Evolutionary conservation across 345 rosid genomes (phyloP).

Genomic region (Hypericum perforatum): DNA sequence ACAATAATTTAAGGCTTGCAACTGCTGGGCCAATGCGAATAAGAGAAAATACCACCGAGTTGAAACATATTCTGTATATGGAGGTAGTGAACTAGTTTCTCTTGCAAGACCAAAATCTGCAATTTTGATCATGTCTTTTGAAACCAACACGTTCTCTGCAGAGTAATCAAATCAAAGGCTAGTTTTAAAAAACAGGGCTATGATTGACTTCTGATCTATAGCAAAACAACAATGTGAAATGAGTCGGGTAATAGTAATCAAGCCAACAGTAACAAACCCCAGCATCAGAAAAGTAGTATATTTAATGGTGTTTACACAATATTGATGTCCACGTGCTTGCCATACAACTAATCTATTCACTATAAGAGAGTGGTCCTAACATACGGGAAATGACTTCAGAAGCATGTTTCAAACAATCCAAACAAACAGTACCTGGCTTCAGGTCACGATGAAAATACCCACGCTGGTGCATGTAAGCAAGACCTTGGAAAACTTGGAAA

Average conservation of each 20-base stretch:
- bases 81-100: slow-evolving; percentile 75
- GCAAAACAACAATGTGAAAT: not conserved
- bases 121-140: slow-evolving; percentile 66
- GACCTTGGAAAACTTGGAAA: slow-evolving; percentile 96
- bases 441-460: slow-evolving; percentile 98
- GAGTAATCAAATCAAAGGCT: not conserved
- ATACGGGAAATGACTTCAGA: not conserved
- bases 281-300: too few relatives aligned
- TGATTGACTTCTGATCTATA: not conserved
- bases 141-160: slow-evolving; percentile 68
- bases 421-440: slow-evolving; percentile 69
- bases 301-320: too few relatives aligned
- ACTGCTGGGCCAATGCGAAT: slow-evolving; percentile 3
- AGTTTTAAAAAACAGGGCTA: not conserved
- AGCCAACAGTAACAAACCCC: too few relatives aligned
- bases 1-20: not conserved
- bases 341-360: too few relatives aligned
- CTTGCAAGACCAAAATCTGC: slow-evolving; percentile 99
- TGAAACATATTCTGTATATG: slow-evolving; percentile 83
- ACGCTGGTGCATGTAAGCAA: slow-evolving; percentile 81
- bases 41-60: slow-evolving; percentile 71
- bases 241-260: too few relatives aligned
- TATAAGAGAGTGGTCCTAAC: too few relatives aligned
- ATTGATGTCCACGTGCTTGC: too few relatives aligned
- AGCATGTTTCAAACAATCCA: not conserved